phyloP scores from a whole-genome alignment of 2,329 filamentous ascomycete genomes.

The Phaeosphaeriaceae sp. region DNA sequence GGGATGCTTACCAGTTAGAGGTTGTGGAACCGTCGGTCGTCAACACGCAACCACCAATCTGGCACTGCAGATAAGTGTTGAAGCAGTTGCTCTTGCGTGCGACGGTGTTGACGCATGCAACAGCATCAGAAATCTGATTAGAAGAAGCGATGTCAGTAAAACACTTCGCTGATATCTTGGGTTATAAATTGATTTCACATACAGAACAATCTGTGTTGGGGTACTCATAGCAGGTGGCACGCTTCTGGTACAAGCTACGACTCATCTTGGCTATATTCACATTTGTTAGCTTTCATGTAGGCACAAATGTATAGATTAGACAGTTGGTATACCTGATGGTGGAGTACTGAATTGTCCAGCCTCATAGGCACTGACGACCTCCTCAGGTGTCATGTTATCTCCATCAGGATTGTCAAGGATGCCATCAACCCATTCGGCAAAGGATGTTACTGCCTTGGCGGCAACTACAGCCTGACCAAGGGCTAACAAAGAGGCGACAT shows the following conservation, averaged over 20 bases:
- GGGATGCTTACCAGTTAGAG: slow-evolving; percentile 14
- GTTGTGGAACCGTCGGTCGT: slow-evolving; percentile 11
- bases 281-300: slow-evolving; percentile 8
- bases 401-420: slow-evolving; percentile 15
- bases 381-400: slow-evolving; percentile 20
- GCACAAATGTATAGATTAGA: slow-evolving; percentile 2
- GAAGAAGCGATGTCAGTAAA: slow-evolving; percentile 8
- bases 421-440: slow-evolving; percentile 21
- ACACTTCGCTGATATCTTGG: slow-evolving; percentile 2
- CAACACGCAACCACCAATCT: slow-evolving; percentile 10
- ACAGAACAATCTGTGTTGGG: slow-evolving; percentile 10
- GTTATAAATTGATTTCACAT: slow-evolving; percentile 3
- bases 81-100: slow-evolving; percentile 14
- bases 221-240: slow-evolving; percentile 12
- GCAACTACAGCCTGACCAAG: slow-evolving; percentile 14
- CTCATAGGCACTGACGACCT: slow-evolving; percentile 15
- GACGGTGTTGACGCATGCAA: slow-evolving; percentile 17
- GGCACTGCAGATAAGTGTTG: slow-evolving; percentile 12
- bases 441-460: slow-evolving; percentile 17
- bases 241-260: slow-evolving; percentile 16
- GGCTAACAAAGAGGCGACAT: slow-evolving; percentile 12
- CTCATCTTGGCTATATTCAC: slow-evolving; percentile 8
- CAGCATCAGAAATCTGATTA: slow-evolving; percentile 15
- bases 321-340: slow-evolving; percentile 10
- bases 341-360: slow-evolving; percentile 12